These are phyloP conservation scores for Trichosanthes cucumerina DNA, from an alignment of 306 rosid species.

Conservation along the genomic window DNA sequence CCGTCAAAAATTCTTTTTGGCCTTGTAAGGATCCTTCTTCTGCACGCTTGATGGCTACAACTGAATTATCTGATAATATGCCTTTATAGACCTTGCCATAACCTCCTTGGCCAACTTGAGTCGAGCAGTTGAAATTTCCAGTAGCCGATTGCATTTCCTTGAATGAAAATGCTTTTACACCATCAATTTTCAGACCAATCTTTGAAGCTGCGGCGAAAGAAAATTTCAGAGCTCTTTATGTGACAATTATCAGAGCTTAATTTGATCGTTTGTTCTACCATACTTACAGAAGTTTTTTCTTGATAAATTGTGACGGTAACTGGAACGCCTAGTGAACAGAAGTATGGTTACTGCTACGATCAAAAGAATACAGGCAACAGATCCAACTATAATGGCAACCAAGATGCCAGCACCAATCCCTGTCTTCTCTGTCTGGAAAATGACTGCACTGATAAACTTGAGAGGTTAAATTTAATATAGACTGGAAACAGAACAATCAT, in stretches of 20 bases:
- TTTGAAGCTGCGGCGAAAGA: slow-evolving; percentile 43
- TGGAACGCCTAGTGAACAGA: slow-evolving; percentile 27
- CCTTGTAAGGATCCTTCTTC: slow-evolving; percentile 90
- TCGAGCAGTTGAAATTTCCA: slow-evolving; percentile 40
- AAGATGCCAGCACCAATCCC: slow-evolving; percentile 24
- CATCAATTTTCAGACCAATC: slow-evolving; percentile 54
- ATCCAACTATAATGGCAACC: slow-evolving; percentile 37
- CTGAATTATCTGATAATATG: slow-evolving; percentile 37
- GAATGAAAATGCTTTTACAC: slow-evolving; percentile 56
- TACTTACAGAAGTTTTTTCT: slow-evolving; percentile 49
- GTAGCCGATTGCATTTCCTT: slow-evolving; percentile 69
- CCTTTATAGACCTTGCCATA: slow-evolving; percentile 94
- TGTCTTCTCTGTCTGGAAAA: slow-evolving; percentile 7
- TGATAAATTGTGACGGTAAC: slow-evolving; percentile 24
- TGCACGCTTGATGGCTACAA: slow-evolving; percentile 78
- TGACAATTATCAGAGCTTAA: not conserved
- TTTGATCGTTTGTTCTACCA: not conserved
- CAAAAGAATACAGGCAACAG: slow-evolving; percentile 26
- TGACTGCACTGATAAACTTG: slow-evolving; percentile 22
- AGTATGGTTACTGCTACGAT: slow-evolving; percentile 33
- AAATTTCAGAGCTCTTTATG: slow-evolving; percentile 13
- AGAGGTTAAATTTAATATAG: not conserved
- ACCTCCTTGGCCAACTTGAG: slow-evolving; percentile 82
- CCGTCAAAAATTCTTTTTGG: slow-evolving; percentile 80
- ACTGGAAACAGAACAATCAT: not conserved